Percentiles rank a stretch among this genome's conserved stretches.
These are phyloP conservation scores for Paramecium pentaurelia DNA, from an alignment of 73 alveolate species.

Conservation along the genomic window DNA sequence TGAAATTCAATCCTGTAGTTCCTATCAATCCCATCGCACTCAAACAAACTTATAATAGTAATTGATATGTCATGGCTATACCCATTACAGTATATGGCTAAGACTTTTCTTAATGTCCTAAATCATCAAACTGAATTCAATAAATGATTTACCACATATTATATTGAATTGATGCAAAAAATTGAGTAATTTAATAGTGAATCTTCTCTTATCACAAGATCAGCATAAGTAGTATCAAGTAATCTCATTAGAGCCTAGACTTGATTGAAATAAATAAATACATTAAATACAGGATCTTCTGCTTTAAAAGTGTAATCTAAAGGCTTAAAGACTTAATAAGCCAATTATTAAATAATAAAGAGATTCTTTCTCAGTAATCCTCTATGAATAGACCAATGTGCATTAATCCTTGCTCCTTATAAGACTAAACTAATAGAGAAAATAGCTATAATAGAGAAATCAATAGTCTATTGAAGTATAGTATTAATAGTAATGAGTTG, in stretches of 20 bases:
- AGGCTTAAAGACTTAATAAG: not conserved
- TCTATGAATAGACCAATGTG: not conserved
- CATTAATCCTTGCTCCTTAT: not conserved
- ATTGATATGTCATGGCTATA: not conserved
- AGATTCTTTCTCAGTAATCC: conserved; percentile 16
- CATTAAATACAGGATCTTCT: not conserved
- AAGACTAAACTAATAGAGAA: not conserved
- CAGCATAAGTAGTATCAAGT: not conserved
- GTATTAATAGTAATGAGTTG: not conserved
- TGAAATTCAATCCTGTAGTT: not conserved
- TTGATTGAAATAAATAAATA: not conserved
- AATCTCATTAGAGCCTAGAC: not conserved
- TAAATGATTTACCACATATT: not conserved
- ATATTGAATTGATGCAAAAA: not conserved
- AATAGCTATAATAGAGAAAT: not conserved
- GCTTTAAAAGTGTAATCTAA: not conserved
- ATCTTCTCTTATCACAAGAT: not conserved
- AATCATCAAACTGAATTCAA: not conserved
- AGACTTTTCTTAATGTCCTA: not conserved
- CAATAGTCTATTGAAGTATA: not conserved
- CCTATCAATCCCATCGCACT: not conserved
- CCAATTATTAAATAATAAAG: not conserved
- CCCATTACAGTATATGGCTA: not conserved
- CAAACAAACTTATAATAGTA: not conserved
- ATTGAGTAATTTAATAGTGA: not conserved